Evolutionary conservation across 1,284 basidiomycete species (phyloP), one percentile per base, ranked within the genome.

Genomic region (Athelia psychrophila): DNA sequence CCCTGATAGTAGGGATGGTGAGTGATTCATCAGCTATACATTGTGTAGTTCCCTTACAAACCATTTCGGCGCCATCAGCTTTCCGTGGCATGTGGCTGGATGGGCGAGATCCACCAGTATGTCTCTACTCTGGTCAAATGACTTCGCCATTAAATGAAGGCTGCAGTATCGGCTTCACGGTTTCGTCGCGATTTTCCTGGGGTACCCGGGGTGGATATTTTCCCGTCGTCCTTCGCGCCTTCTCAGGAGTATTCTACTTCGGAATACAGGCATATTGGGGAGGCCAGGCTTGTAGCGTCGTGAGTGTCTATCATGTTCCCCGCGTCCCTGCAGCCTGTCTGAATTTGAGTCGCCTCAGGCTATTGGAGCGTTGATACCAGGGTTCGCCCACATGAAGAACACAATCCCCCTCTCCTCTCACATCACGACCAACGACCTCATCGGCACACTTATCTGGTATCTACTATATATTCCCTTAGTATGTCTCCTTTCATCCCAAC

Each of bases 371-470:
- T n/a, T 50, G 36, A 50, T 50, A 8, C 49, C 49, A n/a, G 49
- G 49, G 12, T 50, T 50, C 25, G 49, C 49, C 27, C 49, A 50
- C 35, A 50, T 50, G 49, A 50, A 50, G 19, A 50, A 50, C 49
- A 50, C 49, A 15, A 38, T 50, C 18, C 49, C 49, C 16, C n/a
- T 25, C 8, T 50, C 49, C 20, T 38, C 50, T n/a, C 15, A 24
- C 24, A 51, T 46, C 20, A 45, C 46, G 13, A 51, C 50, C 8
- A 51, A 51, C 45, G 50, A 51, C 23, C 49, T 50, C 38, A 44
- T 50, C 18, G 49, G 49, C 19, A 42, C 25, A 8, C 15, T 50
- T 16, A 50, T 50, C 36, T 50, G 49, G 49, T 50, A 50, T 35
- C 8, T 47, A 6, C 3, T 47, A 5, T 47, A 45, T 30, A 35